Evolutionary conservation across 768 basidiomycete species (phyloP).

Genomic region (Rhizopogon vulgaris): DNA sequence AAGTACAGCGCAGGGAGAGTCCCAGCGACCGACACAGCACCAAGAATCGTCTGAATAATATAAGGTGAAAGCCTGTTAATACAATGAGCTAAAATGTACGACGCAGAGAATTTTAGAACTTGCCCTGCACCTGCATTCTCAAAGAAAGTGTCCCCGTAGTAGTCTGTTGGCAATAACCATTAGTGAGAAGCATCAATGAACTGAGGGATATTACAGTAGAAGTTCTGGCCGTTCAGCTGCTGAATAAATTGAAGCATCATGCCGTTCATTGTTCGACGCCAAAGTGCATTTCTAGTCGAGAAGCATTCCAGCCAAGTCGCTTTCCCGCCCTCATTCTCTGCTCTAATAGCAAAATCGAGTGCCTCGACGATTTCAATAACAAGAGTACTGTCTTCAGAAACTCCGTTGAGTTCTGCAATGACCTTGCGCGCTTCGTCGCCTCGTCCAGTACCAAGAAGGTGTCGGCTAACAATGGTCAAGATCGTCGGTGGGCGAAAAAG

Average conservation of each 20-base stretch:
- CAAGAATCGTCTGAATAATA: conserved; percentile 70
- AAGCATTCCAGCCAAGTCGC: conserved; percentile 79
- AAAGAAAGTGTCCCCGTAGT: conserved; percentile 80
- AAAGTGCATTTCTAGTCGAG: conserved; percentile 57
- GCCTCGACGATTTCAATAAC: conserved; percentile 60
- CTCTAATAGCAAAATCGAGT: conserved; percentile 56
- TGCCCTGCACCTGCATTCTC: conserved; percentile 61
- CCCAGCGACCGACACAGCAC: conserved; percentile 67
- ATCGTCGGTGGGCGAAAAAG: neutral
- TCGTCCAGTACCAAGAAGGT: conserved; percentile 55
- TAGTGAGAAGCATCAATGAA: conserved; percentile 7
- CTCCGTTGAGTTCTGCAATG: conserved; percentile 60
- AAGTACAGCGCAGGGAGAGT: conserved; percentile 63
- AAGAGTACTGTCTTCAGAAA: conserved; percentile 50
- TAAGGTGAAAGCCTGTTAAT: conserved; percentile 51
- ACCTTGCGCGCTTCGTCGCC: conserved; percentile 51
- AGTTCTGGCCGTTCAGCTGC: conserved; percentile 77
- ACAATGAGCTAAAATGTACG: neutral
- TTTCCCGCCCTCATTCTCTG: conserved; percentile 77
- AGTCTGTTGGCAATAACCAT: conserved; percentile 39
- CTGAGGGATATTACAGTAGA: conserved; percentile 49
- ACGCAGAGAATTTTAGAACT: conserved; percentile 10
- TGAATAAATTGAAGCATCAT: conserved; percentile 83
- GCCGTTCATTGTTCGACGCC: conserved; percentile 73
- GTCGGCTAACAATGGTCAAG: conserved; percentile 39